Evolutionary conservation across 176 grass and related monocot genomes (phyloP).

Genomic region (Puccinellia tenuiflora): DNA sequence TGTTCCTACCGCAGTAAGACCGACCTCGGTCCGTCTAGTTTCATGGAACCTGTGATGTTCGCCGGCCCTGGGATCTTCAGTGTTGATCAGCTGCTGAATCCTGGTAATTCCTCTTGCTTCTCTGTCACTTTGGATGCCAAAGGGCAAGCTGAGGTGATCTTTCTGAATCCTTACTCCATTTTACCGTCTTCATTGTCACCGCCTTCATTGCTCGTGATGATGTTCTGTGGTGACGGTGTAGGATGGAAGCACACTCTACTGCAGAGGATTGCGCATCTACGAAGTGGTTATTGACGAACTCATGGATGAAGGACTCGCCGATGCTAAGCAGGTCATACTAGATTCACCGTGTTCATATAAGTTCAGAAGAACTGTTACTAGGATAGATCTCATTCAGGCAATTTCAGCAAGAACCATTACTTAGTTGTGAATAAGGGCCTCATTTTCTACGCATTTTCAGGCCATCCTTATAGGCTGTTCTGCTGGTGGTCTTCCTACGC

Average conservation of each 20-base stretch:
- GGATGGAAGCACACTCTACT: neutral
- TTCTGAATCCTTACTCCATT: neutral
- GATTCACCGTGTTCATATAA: too few species aligned
- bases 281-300: slow-evolving; percentile 56
- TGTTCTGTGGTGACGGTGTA: neutral
- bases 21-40: neutral
- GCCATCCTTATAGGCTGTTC: too few species aligned
- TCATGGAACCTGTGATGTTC: neutral
- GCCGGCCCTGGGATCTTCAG: neutral
- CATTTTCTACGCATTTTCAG: too few species aligned
- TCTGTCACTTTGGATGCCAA: neutral
- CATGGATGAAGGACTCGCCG: slow-evolving; percentile 43
- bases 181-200: too few species aligned
- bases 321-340: slow-evolving; percentile 54
- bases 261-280: slow-evolving; percentile 75
- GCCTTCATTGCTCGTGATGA: neutral
- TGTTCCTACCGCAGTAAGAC: slow-evolving; percentile 3
- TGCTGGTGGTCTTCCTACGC: too few species aligned
- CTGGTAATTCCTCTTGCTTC: neutral
- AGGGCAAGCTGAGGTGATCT: neutral
- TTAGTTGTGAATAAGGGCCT: too few species aligned
- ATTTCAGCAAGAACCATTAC: too few species aligned
- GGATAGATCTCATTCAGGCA: too few species aligned
- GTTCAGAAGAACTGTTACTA: too few species aligned
- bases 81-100: neutral